Evolutionary conservation across 2,329 filamentous ascomycete species (phyloP).

Genomic region (Diplocarpon mali): DNA sequence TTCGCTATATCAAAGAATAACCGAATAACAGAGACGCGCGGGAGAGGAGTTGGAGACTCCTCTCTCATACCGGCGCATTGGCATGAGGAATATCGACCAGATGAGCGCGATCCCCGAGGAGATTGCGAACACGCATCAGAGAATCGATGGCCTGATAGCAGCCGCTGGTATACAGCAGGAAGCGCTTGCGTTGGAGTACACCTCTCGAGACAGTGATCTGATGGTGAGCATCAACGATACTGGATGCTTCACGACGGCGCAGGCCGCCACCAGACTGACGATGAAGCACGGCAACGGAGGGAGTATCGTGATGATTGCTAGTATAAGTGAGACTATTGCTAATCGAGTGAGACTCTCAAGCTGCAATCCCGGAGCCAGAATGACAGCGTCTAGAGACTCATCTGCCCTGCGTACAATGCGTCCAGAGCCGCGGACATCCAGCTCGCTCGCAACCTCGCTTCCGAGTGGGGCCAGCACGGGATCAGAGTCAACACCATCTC

Average conservation of each 20-base stretch:
- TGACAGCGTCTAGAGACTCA: constrained; percentile 37
- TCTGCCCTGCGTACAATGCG: constrained; percentile 59
- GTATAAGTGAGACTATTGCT: constrained; percentile 57
- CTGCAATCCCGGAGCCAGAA: neutral
- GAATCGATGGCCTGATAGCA: constrained; percentile 68
- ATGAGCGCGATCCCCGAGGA: constrained; percentile 56
- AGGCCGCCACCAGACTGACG: constrained; percentile 76
- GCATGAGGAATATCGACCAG: constrained; percentile 60
- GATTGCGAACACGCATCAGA: constrained; percentile 60
- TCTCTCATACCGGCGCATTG: constrained; percentile 61
- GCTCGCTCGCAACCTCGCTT: constrained; percentile 57
- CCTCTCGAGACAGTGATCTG: constrained; percentile 60
- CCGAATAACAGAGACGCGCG: constrained; percentile 34
- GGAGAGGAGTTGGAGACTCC: constrained; percentile 41
- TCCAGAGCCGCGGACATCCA: constrained; percentile 67
- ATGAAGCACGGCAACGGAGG: constrained; percentile 44
- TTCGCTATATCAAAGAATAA: too few relatives aligned
- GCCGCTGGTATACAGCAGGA: constrained; percentile 70
- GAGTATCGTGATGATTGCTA: constrained; percentile 57
- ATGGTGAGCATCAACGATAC: constrained; percentile 81
- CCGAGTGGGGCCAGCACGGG: constrained; percentile 55
- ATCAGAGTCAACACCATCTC: constrained; percentile 77
- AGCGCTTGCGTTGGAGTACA: constrained; percentile 71
- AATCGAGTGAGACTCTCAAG: constrained; percentile 43
- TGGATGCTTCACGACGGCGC: constrained; percentile 77